Percentiles rank a stretch among this genome's conserved stretches.
Evolutionary conservation across 768 basidiomycete species (phyloP).

Genomic region (Amanita pallidorosea): DNA sequence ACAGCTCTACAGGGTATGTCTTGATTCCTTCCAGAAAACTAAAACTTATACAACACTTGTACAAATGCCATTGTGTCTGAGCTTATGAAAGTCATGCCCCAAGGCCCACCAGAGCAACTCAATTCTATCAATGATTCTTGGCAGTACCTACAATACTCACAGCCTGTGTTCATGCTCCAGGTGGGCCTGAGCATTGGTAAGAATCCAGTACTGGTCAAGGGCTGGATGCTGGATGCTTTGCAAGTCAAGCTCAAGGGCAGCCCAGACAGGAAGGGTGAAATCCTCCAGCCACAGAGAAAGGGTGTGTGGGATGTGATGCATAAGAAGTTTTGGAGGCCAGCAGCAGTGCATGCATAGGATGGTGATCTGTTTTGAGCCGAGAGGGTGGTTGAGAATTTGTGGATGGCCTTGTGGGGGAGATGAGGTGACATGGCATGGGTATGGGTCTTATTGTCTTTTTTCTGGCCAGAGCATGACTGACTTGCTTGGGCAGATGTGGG

Average conservation of each 20-base stretch:
- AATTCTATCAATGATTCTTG: neutral
- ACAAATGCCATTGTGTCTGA: neutral
- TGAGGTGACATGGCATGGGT: neutral
- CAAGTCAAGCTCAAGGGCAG: neutral
- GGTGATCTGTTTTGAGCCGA: neutral
- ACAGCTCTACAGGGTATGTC: conserved; percentile 1
- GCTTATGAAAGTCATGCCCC: conserved; percentile 1
- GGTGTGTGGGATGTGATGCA: conserved; percentile 6
- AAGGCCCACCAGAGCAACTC: neutral
- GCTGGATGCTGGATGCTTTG: neutral
- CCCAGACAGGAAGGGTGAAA: neutral
- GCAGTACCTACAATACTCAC: neutral
- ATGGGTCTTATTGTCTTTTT: neutral
- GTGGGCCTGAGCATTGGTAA: neutral
- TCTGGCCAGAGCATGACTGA: neutral
- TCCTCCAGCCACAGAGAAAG: neutral
- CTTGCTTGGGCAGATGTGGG: neutral
- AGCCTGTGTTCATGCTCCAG: neutral
- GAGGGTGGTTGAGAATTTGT: neutral
- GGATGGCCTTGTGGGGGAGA: neutral
- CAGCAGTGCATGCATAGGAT: neutral
- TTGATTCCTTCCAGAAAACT: too few species aligned
- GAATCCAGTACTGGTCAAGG: neutral
- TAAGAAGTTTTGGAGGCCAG: neutral
- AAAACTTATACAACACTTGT: neutral